These are phyloP conservation scores for Nadsonia fulvescens DNA, from an alignment of 805 yeast species.

Conservation along the genomic window DNA sequence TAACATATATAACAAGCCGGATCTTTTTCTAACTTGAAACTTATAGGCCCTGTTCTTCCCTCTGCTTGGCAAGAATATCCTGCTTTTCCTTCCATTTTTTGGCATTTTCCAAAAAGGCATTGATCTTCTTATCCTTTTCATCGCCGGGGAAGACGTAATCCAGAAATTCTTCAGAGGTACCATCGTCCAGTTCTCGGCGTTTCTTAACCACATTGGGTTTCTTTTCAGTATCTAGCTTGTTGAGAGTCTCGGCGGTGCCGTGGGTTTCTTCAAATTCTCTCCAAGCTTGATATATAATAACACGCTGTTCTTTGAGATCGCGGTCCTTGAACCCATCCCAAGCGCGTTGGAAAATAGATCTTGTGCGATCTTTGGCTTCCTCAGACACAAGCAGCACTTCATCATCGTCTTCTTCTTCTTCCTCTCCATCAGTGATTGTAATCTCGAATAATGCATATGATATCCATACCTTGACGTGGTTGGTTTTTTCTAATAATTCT, in stretches of 20 bases:
- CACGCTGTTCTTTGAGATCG: conserved; percentile 26
- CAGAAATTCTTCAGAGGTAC: conserved; percentile 32
- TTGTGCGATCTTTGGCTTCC: conserved; percentile 30
- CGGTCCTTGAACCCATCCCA: conserved; percentile 24
- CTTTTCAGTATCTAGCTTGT: conserved; percentile 17
- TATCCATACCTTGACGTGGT: conserved; percentile 34
- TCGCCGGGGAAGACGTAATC: conserved; percentile 60
- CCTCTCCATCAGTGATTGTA: conserved; percentile 25
- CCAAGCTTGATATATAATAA: conserved; percentile 40
- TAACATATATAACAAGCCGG: too few species aligned
- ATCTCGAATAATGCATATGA: conserved; percentile 56
- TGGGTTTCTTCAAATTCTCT: conserved; percentile 43
- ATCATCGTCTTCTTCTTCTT: conserved; percentile 26
- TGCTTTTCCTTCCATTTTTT: conserved; percentile 27
- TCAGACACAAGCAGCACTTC: conserved; percentile 34
- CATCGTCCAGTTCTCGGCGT: conserved; percentile 24
- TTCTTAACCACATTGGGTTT: conserved; percentile 40
- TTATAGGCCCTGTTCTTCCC: too few species aligned
- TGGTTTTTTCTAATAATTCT: conserved; percentile 19
- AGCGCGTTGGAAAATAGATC: conserved; percentile 41
- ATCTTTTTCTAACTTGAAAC: too few species aligned
- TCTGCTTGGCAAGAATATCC: background rate
- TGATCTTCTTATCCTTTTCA: conserved; percentile 14
- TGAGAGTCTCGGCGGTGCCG: conserved; percentile 29
- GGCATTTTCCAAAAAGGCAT: conserved; percentile 29